Conservation (phyloP, 768 basidiomycete species). For the Symmetrospora coprosmae region DNA sequence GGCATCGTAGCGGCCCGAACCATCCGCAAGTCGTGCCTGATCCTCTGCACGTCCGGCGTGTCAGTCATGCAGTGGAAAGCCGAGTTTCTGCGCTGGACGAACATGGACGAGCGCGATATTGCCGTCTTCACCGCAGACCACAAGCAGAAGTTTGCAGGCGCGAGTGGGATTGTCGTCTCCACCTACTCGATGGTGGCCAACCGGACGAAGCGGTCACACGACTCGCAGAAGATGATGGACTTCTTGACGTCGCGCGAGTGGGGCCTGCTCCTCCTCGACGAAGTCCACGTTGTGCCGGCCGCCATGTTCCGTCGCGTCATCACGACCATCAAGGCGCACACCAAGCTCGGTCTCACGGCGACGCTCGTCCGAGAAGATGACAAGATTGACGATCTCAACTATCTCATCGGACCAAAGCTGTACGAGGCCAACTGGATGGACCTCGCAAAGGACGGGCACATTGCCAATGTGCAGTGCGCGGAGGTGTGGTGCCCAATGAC, state of each 20-base stretch:
- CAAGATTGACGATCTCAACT: conserved; percentile 94
- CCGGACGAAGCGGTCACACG: conserved; percentile 94
- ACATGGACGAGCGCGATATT: conserved; percentile 88
- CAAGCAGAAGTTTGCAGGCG: conserved; percentile 96
- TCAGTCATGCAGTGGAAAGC: conserved; percentile 96
- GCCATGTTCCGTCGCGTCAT: conserved; percentile 97
- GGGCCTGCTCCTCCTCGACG: conserved; percentile 94
- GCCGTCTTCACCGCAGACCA: conserved; percentile 92
- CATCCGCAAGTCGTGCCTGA: conserved; percentile 95
- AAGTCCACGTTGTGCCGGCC: conserved; percentile 97
- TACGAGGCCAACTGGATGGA: conserved; percentile 99
- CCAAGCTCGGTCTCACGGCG: conserved; percentile 91
- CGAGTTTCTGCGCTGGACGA: conserved; percentile 97
- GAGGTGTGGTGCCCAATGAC: conserved; percentile 99
- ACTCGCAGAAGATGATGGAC: conserved; percentile 99
- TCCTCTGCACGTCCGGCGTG: conserved; percentile 73
- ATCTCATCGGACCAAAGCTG: conserved; percentile 97
- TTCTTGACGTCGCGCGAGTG: conserved; percentile 95
- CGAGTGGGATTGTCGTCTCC: conserved; percentile 93
- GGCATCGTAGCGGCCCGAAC: conserved; percentile 99
- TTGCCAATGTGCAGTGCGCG: conserved; percentile 98
- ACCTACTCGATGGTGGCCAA: conserved; percentile 99
- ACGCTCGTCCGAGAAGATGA: conserved; percentile 98
- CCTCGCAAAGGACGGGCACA: conserved; percentile 95
- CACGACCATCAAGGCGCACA: conserved; percentile 96